These are phyloP conservation scores for Boletus sp. DNA, from an alignment of 1,284 basidiomycete species.

Conservation along the genomic window DNA sequence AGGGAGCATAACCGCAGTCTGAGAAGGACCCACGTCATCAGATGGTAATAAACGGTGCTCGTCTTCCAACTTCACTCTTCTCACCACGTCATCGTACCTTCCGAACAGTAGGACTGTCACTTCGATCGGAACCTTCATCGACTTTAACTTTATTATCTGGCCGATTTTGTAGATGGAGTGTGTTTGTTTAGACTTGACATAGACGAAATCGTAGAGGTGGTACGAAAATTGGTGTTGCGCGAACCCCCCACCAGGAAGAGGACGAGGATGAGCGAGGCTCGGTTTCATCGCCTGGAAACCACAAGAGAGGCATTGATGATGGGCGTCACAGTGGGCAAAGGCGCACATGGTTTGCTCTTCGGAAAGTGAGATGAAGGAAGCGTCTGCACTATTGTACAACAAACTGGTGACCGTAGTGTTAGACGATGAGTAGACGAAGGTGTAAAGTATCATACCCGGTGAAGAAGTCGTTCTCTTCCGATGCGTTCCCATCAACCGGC, in stretches of 20 bases:
- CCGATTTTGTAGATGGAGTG: conserved; percentile 47
- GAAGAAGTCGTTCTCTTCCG: conserved; percentile 50
- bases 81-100: conserved; percentile 41
- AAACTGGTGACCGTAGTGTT: conserved; percentile 32
- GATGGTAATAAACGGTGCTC: conserved; percentile 10
- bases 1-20: background rate
- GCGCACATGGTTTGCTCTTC: conserved; percentile 33
- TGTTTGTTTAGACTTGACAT: conserved; percentile 38
- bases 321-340: conserved; percentile 31
- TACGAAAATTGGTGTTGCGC: conserved; percentile 43
- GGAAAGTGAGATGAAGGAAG: conserved; percentile 46
- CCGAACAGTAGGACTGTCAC: conserved; percentile 43
- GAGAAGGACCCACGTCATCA: conserved; percentile 34
- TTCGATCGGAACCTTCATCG: conserved; percentile 22
- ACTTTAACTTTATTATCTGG: conserved; percentile 47
- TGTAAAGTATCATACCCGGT: conserved; percentile 41
- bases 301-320: conserved; percentile 50
- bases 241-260: conserved; percentile 35
- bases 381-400: conserved; percentile 44
- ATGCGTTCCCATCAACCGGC: conserved; percentile 38
- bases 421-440: background rate
- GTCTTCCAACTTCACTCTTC: conserved; percentile 14
- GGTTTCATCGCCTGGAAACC: conserved; percentile 33
- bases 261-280: conserved; percentile 20
- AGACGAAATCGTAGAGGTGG: conserved; percentile 60